Evolutionary conservation across 2,329 filamentous ascomycete genomes (phyloP).

Genomic region (Fonsecaea pedrosoi): DNA sequence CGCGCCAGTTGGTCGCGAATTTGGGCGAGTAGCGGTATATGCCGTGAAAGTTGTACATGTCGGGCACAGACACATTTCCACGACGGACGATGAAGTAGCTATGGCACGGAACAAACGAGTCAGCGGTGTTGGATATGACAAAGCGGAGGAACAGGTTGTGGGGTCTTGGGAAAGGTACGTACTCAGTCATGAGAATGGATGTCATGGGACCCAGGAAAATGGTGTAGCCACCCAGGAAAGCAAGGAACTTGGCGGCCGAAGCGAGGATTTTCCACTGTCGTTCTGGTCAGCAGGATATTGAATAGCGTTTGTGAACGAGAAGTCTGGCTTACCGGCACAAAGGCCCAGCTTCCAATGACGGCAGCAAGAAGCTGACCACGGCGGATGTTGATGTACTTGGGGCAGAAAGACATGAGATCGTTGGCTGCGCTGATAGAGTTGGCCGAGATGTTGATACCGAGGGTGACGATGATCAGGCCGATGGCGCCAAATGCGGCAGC

Average conservation of each 20-base stretch:
- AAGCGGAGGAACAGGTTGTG: neutral
- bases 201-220: constrained; percentile 71
- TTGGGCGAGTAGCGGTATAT: constrained; percentile 37
- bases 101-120: constrained; percentile 12
- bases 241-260: constrained; percentile 64
- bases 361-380: constrained; percentile 64
- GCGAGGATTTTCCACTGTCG: constrained; percentile 66
- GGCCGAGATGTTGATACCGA: constrained; percentile 63
- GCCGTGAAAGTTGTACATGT: constrained; percentile 39
- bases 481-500: constrained; percentile 62
- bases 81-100: constrained; percentile 36
- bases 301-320: neutral
- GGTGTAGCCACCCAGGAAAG: constrained; percentile 71
- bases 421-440: constrained; percentile 63
- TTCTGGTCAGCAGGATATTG: constrained; percentile 20
- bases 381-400: constrained; percentile 62
- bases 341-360: constrained; percentile 61
- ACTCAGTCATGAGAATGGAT: constrained; percentile 58
- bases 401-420: constrained; percentile 62
- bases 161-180: constrained; percentile 16
- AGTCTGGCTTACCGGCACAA: constrained; percentile 55
- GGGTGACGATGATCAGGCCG: constrained; percentile 50
- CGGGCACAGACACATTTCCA: constrained; percentile 33
- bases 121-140: constrained; percentile 10
- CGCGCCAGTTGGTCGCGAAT: constrained; percentile 55